These are phyloP conservation scores for Lactarius trivialis DNA, from an alignment of 768 basidiomycete species.

Conservation along the genomic window DNA sequence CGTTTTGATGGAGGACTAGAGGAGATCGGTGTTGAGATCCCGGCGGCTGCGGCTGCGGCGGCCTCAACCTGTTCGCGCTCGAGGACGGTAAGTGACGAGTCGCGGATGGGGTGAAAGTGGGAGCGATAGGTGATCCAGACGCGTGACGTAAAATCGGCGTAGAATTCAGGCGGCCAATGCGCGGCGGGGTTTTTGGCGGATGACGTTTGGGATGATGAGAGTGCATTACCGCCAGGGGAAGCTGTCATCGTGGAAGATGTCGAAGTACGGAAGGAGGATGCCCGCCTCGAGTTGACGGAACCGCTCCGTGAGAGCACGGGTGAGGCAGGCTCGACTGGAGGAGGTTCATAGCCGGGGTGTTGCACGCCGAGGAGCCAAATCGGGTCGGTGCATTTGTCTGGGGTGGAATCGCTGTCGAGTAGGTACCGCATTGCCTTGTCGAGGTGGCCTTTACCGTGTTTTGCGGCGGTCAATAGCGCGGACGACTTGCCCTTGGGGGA, in stretches of 20 bases:
- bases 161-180: constrained; percentile 75
- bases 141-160: constrained; percentile 80
- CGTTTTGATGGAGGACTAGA: constrained; percentile 42
- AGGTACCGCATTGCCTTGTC: constrained; percentile 85
- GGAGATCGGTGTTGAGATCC: constrained; percentile 3
- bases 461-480: constrained; percentile 60
- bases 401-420: constrained; percentile 83
- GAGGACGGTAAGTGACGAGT: constrained; percentile 43
- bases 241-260: constrained; percentile 34
- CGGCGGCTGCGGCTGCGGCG: constrained; percentile 15
- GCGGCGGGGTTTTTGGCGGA: constrained; percentile 26
- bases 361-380: constrained; percentile 88
- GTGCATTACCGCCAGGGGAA: constrained; percentile 26
- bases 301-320: constrained; percentile 31
- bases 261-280: constrained; percentile 41
- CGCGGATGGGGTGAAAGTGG: constrained; percentile 76
- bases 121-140: constrained; percentile 92
- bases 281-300: constrained; percentile 38
- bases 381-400: constrained; percentile 72
- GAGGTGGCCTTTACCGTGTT: constrained; percentile 66
- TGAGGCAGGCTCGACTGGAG: constrained; percentile 25
- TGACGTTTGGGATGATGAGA: constrained; percentile 35
- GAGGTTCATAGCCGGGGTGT: constrained; percentile 66
- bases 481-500: constrained; percentile 42
- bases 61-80: constrained; percentile 30